These are phyloP conservation scores for Cordyceps cicadae DNA, from an alignment of 2,329 filamentous ascomycete genomes.

Conservation along the genomic window DNA sequence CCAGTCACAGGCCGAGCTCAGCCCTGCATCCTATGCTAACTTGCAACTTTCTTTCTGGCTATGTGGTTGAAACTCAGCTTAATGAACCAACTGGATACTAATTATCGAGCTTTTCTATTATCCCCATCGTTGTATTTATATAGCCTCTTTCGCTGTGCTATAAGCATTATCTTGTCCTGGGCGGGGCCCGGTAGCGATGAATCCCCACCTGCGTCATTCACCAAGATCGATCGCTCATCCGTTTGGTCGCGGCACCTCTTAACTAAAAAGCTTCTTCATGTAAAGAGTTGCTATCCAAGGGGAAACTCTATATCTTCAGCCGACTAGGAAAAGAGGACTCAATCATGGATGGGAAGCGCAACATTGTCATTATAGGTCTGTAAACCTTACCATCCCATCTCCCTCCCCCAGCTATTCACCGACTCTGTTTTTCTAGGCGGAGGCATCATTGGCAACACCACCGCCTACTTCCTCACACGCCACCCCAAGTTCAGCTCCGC, in stretches of 20 bases:
- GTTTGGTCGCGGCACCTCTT: not conserved
- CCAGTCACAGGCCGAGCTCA: too few relatives aligned
- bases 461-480: slow-evolving; percentile 82
- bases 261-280: not conserved
- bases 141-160: too few relatives aligned
- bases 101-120: too few relatives aligned
- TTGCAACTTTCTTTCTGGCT: too few relatives aligned
- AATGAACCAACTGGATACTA: too few relatives aligned
- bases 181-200: not conserved
- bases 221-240: not conserved
- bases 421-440: slow-evolving; percentile 50
- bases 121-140: too few relatives aligned
- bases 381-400: slow-evolving; percentile 1
- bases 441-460: slow-evolving; percentile 86
- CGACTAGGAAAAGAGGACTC: not conserved
- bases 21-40: too few relatives aligned
- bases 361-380: slow-evolving; percentile 45
- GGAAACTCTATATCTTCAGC: too few relatives aligned
- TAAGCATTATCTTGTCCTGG: not conserved
- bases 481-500: slow-evolving; percentile 71
- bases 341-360: slow-evolving; percentile 29
- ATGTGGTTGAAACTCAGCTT: too few relatives aligned
- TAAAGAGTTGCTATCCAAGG: not conserved
- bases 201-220: slow-evolving; percentile 6
- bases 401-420: not conserved